These are phyloP conservation scores for Pythium utonaiense DNA, from an alignment of 352 stramenopile genomes.

Conservation along the genomic window DNA sequence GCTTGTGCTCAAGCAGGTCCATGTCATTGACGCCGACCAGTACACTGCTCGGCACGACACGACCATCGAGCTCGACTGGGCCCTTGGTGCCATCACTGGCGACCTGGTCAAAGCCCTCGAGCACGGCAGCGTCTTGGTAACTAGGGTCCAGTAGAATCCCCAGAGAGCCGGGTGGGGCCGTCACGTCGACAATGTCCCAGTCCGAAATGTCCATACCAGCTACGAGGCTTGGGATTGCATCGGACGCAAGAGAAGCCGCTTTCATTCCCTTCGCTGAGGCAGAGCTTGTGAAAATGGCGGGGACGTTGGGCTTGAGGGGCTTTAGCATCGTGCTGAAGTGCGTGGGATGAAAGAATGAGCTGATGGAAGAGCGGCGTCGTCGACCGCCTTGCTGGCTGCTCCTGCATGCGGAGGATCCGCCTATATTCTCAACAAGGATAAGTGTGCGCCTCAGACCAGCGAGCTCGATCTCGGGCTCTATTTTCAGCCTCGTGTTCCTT, in stretches of 20 bases:
- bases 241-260: background rate
- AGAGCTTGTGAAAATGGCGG: constrained; percentile 24
- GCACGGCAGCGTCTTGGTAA: constrained; percentile 33
- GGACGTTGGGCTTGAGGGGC: constrained; percentile 1
- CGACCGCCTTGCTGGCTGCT: too few species aligned
- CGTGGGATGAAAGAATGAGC: background rate
- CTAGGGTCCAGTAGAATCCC: constrained; percentile 60
- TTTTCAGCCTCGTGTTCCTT: background rate
- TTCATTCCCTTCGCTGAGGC: constrained; percentile 11
- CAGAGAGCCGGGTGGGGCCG: constrained; percentile 43
- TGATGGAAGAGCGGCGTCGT: too few species aligned
- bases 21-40: constrained; percentile 61
- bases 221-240: constrained; percentile 5
- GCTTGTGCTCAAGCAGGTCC: constrained; percentile 35
- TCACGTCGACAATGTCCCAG: constrained; percentile 41
- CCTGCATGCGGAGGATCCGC: background rate
- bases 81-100: constrained; percentile 30
- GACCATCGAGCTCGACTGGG: constrained; percentile 42
- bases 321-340: constrained; percentile 21
- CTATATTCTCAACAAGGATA: background rate
- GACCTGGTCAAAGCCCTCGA: constrained; percentile 50
- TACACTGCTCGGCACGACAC: constrained; percentile 39
- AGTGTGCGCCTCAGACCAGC: background rate
- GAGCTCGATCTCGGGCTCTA: constrained; percentile 5
- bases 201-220: constrained; percentile 24